Percentiles rank a stretch among this genome's conserved stretches.
These are phyloP conservation scores for Phycomyces blakesleeanus DNA, from an alignment of 192 early-diverging fungal genomes.

Conservation along the genomic window DNA sequence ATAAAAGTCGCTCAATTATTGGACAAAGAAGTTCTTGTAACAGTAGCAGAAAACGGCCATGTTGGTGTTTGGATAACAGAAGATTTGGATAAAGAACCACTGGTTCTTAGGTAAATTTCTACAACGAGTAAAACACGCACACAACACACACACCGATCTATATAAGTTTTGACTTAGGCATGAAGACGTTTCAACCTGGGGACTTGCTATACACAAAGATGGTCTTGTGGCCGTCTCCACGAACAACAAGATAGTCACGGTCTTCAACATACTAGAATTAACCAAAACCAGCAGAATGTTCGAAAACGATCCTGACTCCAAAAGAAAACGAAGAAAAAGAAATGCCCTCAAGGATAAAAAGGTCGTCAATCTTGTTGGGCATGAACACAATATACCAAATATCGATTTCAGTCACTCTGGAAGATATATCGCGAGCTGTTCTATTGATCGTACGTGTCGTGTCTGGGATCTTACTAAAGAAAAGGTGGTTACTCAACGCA, in stretches of 20 bases:
- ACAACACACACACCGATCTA: not conserved
- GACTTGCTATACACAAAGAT: constrained; percentile 50
- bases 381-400: constrained; percentile 59
- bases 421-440: constrained; percentile 48
- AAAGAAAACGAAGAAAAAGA: not conserved
- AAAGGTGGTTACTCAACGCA: constrained; percentile 29
- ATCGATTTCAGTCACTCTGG: constrained; percentile 55
- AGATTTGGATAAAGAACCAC: constrained; percentile 34
- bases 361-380: constrained; percentile 41
- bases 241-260: constrained; percentile 42
- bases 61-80: constrained; percentile 51
- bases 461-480: constrained; percentile 44
- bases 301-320: not conserved
- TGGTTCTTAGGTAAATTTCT: constrained; percentile 39
- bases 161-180: too few species aligned
- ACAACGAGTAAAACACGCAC: not conserved
- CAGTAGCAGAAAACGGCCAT: constrained; percentile 50
- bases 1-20: constrained; percentile 51
- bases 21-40: constrained; percentile 48
- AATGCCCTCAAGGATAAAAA: constrained; percentile 17
- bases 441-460: constrained; percentile 51
- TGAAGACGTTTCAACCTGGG: constrained; percentile 50
- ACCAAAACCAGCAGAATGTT: not conserved
- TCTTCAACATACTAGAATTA: constrained; percentile 36
- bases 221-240: constrained; percentile 53